Conservation (phyloP, 345 rosid species). For the Heritiera littoralis region DNA sequence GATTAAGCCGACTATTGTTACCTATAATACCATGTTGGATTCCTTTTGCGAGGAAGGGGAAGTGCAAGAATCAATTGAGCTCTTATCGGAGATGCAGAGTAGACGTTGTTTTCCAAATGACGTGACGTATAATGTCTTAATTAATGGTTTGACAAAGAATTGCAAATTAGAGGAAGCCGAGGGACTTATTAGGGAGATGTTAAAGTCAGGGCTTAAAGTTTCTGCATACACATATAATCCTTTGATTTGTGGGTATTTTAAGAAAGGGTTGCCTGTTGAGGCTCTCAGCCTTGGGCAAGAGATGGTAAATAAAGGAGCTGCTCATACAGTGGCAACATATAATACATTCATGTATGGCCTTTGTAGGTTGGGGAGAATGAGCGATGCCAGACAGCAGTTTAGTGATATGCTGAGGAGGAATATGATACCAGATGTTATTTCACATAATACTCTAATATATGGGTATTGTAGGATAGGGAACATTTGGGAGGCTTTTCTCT, state of each 20-base stretch:
- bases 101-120: constrained; percentile 37
- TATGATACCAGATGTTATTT: constrained; percentile 57
- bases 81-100: constrained; percentile 52
- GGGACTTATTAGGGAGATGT: constrained; percentile 52
- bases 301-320: constrained; percentile 49
- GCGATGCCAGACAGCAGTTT: constrained; percentile 51
- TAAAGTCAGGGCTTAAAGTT: constrained; percentile 47
- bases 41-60: constrained; percentile 60
- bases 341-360: constrained; percentile 52
- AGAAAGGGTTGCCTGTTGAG: constrained; percentile 52
- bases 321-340: constrained; percentile 46
- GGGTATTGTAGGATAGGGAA: constrained; percentile 61
- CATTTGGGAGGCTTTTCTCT: constrained; percentile 55
- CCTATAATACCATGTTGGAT: constrained; percentile 64
- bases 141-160: constrained; percentile 56
- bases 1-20: constrained; percentile 50
- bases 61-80: constrained; percentile 44
- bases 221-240: constrained; percentile 57
- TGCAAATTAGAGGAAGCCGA: constrained; percentile 52
- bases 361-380: constrained; percentile 49
- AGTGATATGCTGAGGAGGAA: constrained; percentile 45
- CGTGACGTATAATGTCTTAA: constrained; percentile 61
- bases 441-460: constrained; percentile 63
- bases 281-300: constrained; percentile 51
- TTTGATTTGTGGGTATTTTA: constrained; percentile 55